These are phyloP conservation scores for Rhypophila decipiens DNA, from an alignment of 495 filamentous ascomycete genomes.

Conservation along the genomic window DNA sequence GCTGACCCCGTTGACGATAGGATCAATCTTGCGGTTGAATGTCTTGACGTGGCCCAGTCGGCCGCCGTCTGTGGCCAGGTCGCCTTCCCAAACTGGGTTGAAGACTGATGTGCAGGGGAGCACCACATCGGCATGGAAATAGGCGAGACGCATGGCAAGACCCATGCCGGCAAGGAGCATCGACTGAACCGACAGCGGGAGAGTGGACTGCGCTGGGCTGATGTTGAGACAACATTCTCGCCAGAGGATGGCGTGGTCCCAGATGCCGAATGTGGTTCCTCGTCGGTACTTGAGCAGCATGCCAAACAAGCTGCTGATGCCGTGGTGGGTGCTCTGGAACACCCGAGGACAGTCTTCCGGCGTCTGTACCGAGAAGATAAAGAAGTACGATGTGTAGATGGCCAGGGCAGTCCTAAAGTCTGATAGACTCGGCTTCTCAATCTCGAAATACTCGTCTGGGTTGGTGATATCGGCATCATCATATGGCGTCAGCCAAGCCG, in stretches of 20 bases:
- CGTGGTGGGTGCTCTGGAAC: slow-evolving; percentile 63
- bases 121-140: slow-evolving; percentile 60
- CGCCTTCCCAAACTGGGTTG: slow-evolving; percentile 62
- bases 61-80: slow-evolving; percentile 56
- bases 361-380: slow-evolving; percentile 62
- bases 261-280: slow-evolving; percentile 56
- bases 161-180: slow-evolving; percentile 38
- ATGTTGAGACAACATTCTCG: slow-evolving; percentile 53
- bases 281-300: slow-evolving; percentile 61
- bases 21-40: slow-evolving; percentile 59
- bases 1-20: slow-evolving; percentile 62
- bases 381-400: slow-evolving; percentile 60
- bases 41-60: slow-evolving; percentile 51
- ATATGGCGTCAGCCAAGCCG: slow-evolving; percentile 54
- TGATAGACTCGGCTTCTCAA: slow-evolving; percentile 51
- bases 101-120: slow-evolving; percentile 61
- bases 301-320: slow-evolving; percentile 57
- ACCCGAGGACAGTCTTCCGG: slow-evolving; percentile 57
- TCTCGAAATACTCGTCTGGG: slow-evolving; percentile 48
- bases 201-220: slow-evolving; percentile 15
- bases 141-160: slow-evolving; percentile 17
- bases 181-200: slow-evolving; percentile 40
- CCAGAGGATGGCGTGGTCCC: slow-evolving; percentile 65
- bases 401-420: slow-evolving; percentile 53
- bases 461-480: slow-evolving; percentile 45